These are phyloP conservation scores for Pleurotus cornucopiae DNA, from an alignment of 768 basidiomycete species.

Conservation along the genomic window DNA sequence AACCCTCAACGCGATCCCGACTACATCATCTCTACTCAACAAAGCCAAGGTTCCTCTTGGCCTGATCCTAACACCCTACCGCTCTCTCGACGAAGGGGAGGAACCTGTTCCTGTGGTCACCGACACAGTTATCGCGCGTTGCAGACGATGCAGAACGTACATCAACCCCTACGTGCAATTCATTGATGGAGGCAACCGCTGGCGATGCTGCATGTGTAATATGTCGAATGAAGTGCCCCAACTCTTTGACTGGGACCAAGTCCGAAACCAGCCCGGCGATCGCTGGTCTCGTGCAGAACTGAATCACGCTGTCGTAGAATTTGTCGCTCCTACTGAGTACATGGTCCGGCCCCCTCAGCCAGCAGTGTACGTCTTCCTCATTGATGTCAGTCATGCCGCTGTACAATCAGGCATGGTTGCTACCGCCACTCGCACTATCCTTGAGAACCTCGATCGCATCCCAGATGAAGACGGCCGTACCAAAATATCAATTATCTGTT, in stretches of 20 bases:
- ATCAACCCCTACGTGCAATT: constrained; percentile 98
- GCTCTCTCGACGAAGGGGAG: constrained; percentile 79
- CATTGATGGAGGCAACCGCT: constrained; percentile 95
- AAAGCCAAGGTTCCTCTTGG: constrained; percentile 92
- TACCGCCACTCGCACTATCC: constrained; percentile 92
- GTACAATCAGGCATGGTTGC: constrained; percentile 98
- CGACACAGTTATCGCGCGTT: constrained; percentile 94
- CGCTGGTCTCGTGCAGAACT: constrained; percentile 92
- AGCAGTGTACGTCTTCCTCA: constrained; percentile 93
- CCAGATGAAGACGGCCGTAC: constrained; percentile 94
- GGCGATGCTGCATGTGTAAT: constrained; percentile 99
- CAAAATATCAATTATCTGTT: constrained; percentile 89
- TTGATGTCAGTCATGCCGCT: constrained; percentile 92
- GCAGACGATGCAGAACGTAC: constrained; percentile 92
- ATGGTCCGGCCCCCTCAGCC: constrained; percentile 99
- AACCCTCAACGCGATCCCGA: constrained; percentile 91
- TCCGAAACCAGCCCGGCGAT: constrained; percentile 89
- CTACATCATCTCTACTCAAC: constrained; percentile 77
- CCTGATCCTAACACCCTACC: constrained; percentile 86
- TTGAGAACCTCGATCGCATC: constrained; percentile 92
- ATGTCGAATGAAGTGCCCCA: constrained; percentile 98
- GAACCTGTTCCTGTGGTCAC: constrained; percentile 84
- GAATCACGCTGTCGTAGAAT: constrained; percentile 93
- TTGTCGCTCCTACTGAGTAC: constrained; percentile 96
- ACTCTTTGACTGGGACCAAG: constrained; percentile 97